These are phyloP conservation scores for Allodekkera sacchari DNA, from an alignment of 805 yeast genomes.

Conservation along the genomic window DNA sequence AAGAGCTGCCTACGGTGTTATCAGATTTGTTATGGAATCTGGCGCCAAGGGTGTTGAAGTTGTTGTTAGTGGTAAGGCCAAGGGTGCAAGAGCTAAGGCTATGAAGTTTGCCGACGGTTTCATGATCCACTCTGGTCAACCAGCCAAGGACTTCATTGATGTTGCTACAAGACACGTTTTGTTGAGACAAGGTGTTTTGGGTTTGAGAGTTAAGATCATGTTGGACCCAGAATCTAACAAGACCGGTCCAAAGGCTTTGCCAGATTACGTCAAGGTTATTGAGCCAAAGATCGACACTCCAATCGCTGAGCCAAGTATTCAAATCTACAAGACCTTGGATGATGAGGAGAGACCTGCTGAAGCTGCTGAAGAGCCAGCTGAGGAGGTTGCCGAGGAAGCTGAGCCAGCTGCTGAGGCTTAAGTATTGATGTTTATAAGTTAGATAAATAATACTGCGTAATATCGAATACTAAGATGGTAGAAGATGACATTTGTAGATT, in stretches of 20 bases:
- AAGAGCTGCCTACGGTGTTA: slow-evolving; percentile 99
- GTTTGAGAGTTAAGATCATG: slow-evolving; percentile 99
- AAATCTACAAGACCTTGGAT: slow-evolving; percentile 48
- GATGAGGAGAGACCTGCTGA: slow-evolving; percentile 24
- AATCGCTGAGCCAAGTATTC: slow-evolving; percentile 74
- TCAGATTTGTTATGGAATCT: slow-evolving; percentile 99
- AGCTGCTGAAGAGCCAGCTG: slow-evolving; percentile 27
- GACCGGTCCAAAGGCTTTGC: slow-evolving; percentile 84
- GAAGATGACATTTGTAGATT: too few species aligned
- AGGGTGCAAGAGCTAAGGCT: slow-evolving; percentile 99
- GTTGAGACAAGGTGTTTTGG: slow-evolving; percentile 99
- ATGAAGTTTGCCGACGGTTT: slow-evolving; percentile 99
- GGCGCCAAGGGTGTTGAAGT: slow-evolving; percentile 99
- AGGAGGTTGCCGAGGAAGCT: slow-evolving; percentile 25
- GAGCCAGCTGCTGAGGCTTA: slow-evolving; percentile 14
- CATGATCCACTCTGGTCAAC: slow-evolving; percentile 99
- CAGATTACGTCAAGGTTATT: slow-evolving; percentile 86
- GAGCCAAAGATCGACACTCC: slow-evolving; percentile 94
- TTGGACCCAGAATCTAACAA: slow-evolving; percentile 90
- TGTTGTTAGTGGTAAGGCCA: slow-evolving; percentile 98
- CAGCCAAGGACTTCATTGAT: slow-evolving; percentile 97
- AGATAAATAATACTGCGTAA: too few species aligned
- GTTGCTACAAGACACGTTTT: slow-evolving; percentile 98
- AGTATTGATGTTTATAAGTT: too few species aligned
- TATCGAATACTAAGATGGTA: too few species aligned